A percentile compares a stretch with the other conserved stretches of the same genome.
Evolutionary conservation across 768 basidiomycete genomes (phyloP).

Genomic region (Solioccasus polychromus): DNA sequence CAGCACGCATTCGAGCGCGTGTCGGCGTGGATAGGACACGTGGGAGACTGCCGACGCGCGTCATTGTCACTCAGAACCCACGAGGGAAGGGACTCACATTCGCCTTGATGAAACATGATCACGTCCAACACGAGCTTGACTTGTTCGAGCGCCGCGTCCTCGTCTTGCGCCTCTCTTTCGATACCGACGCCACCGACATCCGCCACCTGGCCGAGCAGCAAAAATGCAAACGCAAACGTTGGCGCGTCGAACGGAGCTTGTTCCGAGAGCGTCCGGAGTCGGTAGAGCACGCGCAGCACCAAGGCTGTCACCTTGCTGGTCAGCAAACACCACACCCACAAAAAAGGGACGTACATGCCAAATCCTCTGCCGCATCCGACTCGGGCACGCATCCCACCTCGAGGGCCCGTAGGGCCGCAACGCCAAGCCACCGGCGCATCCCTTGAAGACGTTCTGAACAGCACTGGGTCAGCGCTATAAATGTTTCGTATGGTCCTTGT

Average conservation of each 20-base stretch:
- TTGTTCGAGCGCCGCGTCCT: constrained; percentile 76
- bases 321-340: not conserved
- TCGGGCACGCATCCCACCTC: constrained; percentile 66
- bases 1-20: constrained; percentile 66
- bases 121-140: constrained; percentile 58
- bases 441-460: constrained; percentile 73
- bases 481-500: constrained; percentile 58
- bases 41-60: constrained; percentile 52
- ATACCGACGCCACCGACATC: constrained; percentile 63
- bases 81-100: constrained; percentile 20
- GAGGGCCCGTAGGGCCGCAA: constrained; percentile 78
- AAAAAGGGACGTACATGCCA: constrained; percentile 35
- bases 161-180: constrained; percentile 13
- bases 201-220: constrained; percentile 70
- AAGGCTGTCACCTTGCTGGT: constrained; percentile 48
- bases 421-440: constrained; percentile 69
- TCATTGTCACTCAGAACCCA: constrained; percentile 12
- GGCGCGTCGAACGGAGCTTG: constrained; percentile 80
- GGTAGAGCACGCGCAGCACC: constrained; percentile 81
- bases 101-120: constrained; percentile 32
- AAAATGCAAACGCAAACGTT: constrained; percentile 79
- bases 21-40: constrained; percentile 67
- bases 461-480: constrained; percentile 64
- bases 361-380: constrained; percentile 66
- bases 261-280: constrained; percentile 77